Evolutionary conservation across 306 rosid genomes (phyloP), one percentile per base, ranked within the genome.

Genomic region (Neltuma alba): DNA sequence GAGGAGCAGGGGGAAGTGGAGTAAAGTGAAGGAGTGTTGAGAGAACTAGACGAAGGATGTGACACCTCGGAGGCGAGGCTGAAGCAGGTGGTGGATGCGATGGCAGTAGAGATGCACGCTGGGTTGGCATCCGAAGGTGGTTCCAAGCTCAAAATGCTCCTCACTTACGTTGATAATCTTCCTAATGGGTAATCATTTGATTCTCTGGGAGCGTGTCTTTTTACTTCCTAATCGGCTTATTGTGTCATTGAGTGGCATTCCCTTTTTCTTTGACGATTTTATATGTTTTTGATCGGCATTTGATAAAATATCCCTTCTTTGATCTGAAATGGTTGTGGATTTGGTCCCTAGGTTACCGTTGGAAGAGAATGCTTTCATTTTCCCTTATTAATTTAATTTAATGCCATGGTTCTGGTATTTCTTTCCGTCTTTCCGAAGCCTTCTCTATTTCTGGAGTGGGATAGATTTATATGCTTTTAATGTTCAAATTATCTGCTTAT

Each of bases 91-190:
- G 96, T 92, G 45, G 97, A 92, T 83, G 98, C 98, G 33, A 88
- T 94, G 97, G 97, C 97, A 0, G 98, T 94, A 30, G 98, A 94
- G 96, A 94, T 94, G 98, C 98, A 92, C 87, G 98, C 98, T 36
- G 98, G 98, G 38, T 85, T 94, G 75, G 98, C 98, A 28, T 92
- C 98, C 28, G 94, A 92, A 83, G 97, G 98, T 74, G 98, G 98
- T 79, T 94, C 98, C 25, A 94, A 92, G 88, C 98, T 94, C 89
- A 92, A 90, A 92, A 94, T 94, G 98, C 87, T 94, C 72, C 94
- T 94, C 91, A 92, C 97, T 15, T 94, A 78, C 78, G 96, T 94
- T 15, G 98, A 92, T 86, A 83, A 82, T 71, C 93, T 94, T 5
- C 98, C 98, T 20, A 89, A 87, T 83, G 98, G 98, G 98, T 94